These are phyloP conservation scores for Cetradonia linearis DNA, from an alignment of 495 filamentous ascomycete species.

Conservation along the genomic window DNA sequence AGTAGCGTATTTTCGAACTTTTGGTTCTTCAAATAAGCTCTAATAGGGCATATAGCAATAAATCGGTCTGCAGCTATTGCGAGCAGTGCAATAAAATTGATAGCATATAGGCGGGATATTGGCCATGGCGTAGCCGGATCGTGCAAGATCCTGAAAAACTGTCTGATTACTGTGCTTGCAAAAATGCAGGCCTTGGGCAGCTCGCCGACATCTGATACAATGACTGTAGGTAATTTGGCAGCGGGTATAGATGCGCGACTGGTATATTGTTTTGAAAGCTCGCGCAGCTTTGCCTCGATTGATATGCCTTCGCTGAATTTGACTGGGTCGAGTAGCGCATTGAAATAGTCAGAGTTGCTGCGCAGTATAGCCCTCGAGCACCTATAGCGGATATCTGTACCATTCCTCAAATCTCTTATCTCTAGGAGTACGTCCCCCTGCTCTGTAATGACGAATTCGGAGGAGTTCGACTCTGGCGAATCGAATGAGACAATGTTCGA, in stretches of 20 bases:
- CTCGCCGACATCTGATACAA: constrained; percentile 18
- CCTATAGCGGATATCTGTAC: constrained; percentile 1
- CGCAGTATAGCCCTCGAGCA: constrained; percentile 17
- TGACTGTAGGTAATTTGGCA: constrained; percentile 17
- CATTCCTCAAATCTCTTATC: not conserved
- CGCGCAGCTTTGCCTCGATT: constrained; percentile 14
- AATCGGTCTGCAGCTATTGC: constrained; percentile 59
- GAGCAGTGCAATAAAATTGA: constrained; percentile 50
- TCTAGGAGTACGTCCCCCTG: constrained; percentile 19
- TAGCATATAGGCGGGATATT: constrained; percentile 20
- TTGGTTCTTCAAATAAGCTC: constrained; percentile 33
- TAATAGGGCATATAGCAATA: constrained; percentile 40
- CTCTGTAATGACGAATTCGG: not conserved
- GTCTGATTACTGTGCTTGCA: constrained; percentile 2
- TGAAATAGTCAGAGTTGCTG: constrained; percentile 32
- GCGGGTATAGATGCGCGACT: constrained; percentile 5
- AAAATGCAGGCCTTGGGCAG: not conserved
- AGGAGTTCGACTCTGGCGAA: not conserved
- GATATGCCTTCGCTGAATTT: constrained; percentile 40
- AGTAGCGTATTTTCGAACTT: constrained; percentile 26
- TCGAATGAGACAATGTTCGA: not conserved
- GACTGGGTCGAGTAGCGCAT: constrained; percentile 36
- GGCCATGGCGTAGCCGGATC: constrained; percentile 11
- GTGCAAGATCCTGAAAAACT: constrained; percentile 19
- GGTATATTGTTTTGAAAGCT: constrained; percentile 11